Base-by-base conservation (phyloP, 1,139 yeast genomes). In the Suhomyces kunorum region DNA sequence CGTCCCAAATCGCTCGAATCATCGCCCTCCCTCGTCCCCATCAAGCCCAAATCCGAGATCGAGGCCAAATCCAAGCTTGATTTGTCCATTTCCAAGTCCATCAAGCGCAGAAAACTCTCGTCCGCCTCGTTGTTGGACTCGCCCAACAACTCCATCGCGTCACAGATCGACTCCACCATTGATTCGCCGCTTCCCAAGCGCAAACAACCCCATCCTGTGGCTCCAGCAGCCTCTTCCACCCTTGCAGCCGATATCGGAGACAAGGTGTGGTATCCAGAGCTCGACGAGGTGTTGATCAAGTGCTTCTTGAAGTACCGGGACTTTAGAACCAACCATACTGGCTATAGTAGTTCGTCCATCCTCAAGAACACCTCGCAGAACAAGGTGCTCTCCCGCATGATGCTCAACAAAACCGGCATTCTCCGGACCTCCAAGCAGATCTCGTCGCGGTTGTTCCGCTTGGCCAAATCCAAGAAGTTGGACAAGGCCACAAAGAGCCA, bases 301-400 rank as follows among this genome's bases (percentile, higher is more conserved):
- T 66, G 74, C 13, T 68, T 63, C 43, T 53, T 60, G 35, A 70
- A 70, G 46, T 71, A 66, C 49, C 60, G 60, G 15, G 58, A 62
- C 22, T 70, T 67, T 45, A 60, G 59, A 39, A 62, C 60, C 18
- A 58, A 58, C 38, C 64, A 58, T 32, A 45, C 51, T n/a, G 45
- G 53, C 16, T 54, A 63, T 32, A 49, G 62, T 15, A 47, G 60
- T 2, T 39, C 47, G 4, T 35, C 43, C 8, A 51, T 62, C 13
- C 55, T 68, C 42, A 65, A 66, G 39, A 62, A 59, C 40, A 59
- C 69, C 4, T 45, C 74, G 11, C 75, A 70, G 45, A 71, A 71
- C 49, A 71, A 68, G 43, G 64, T 71, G 4, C 52, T 72, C 39
- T 66, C 75, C 8, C 53, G 74, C 39, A 69, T 72, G 76, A 41